These are phyloP conservation scores for Actinidia arguta DNA, from an alignment of 179 eudicot species.

Conservation along the genomic window DNA sequence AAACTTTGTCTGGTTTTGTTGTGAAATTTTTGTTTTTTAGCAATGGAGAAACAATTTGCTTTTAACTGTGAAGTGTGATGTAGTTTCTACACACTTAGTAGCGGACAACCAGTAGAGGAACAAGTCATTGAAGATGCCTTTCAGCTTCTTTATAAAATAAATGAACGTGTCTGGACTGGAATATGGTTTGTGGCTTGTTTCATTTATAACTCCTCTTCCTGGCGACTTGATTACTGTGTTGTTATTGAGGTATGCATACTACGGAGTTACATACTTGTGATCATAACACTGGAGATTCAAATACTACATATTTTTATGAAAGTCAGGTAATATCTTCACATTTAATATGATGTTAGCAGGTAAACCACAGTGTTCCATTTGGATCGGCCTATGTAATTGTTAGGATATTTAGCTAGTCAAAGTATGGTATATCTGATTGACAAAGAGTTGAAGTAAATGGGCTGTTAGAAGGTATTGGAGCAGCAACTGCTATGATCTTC, in stretches of 20 bases:
- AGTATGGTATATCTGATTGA: constrained; percentile 89
- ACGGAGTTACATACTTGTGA: background rate
- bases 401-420: constrained; percentile 83
- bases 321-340: background rate
- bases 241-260: constrained; percentile 87
- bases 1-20: constrained; percentile 6
- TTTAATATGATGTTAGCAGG: constrained; percentile 50
- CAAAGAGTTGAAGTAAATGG: constrained; percentile 96
- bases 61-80: constrained; percentile 76
- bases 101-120: constrained; percentile 86
- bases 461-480: constrained; percentile 2
- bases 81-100: constrained; percentile 79
- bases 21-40: background rate
- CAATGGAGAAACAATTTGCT: constrained; percentile 4
- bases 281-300: background rate
- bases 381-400: constrained; percentile 97
- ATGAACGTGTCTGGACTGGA: constrained; percentile 96
- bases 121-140: constrained; percentile 95
- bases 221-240: constrained; percentile 98
- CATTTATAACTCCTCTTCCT: constrained; percentile 89
- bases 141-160: constrained; percentile 94
- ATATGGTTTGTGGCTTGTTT: constrained; percentile 99
- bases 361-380: constrained; percentile 97
- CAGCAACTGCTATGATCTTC: constrained; percentile 18
- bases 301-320: background rate